Conservation (phyloP, 192 early-diverging fungal species). For the Rhizoclosmatium globosum region DNA sequence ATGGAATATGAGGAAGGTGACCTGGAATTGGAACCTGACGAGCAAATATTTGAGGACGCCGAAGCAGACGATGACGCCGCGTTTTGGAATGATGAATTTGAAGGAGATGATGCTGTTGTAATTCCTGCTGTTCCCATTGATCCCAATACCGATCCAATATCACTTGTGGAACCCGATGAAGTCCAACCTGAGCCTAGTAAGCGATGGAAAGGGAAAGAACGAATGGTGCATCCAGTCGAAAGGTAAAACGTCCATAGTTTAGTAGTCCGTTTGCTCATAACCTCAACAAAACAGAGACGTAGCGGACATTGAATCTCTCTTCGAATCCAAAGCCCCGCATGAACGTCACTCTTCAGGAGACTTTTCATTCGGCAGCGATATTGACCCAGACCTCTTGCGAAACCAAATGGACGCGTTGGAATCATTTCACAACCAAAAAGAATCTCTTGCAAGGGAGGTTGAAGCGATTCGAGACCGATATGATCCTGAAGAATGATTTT, state of each 20-base stretch:
- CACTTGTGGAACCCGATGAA: not conserved
- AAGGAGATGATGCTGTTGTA: not conserved
- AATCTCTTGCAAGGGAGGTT: not conserved
- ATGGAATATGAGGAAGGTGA: not conserved
- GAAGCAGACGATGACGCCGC: slow-evolving; percentile 8
- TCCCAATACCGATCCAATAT: no score
- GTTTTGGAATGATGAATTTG: slow-evolving; percentile 22
- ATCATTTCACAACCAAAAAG: slow-evolving; percentile 2
- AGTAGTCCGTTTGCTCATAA: not conserved
- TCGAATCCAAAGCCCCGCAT: not conserved
- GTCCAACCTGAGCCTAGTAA: not conserved
- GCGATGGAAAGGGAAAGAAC: slow-evolving; percentile 9
- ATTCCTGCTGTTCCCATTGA: not conserved
- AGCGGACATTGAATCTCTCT: slow-evolving; percentile 6
- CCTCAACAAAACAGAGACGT: slow-evolving; percentile 2
- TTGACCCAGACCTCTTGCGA: slow-evolving; percentile 5
- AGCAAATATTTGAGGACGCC: slow-evolving; percentile 3
- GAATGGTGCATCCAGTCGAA: not conserved
- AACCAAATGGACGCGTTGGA: slow-evolving; percentile 3
- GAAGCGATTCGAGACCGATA: not conserved
- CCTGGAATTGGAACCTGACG: not conserved
- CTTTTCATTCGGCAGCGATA: not conserved
- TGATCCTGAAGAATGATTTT: not conserved
- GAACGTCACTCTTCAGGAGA: not conserved
- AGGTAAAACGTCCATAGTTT: not conserved